Percentiles rank a stretch among this genome's conserved stretches.
phyloP scores from a whole-genome alignment of 2,329 filamentous ascomycete genomes.

The Keithomyces neogunnii region DNA sequence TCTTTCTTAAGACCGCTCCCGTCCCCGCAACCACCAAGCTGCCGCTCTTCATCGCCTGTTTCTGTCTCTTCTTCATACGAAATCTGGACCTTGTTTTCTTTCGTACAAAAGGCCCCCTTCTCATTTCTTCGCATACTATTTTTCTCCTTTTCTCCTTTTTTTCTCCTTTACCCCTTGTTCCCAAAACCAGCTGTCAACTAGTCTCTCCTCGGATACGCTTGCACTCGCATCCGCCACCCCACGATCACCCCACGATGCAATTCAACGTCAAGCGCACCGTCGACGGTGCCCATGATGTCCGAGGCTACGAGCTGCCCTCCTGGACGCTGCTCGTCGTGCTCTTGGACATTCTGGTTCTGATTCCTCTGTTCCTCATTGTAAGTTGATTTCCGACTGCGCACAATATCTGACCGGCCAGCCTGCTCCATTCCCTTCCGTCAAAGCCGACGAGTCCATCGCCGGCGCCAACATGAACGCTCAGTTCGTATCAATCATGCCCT shows the following conservation, averaged over 20 bases:
- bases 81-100: neutral
- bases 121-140: neutral
- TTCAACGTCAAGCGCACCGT: slow-evolving; percentile 25
- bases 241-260: slow-evolving; percentile 7
- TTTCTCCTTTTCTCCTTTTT: neutral
- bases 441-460: neutral
- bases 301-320: slow-evolving; percentile 22
- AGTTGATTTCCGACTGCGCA: slow-evolving; percentile 10
- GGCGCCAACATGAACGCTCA: neutral
- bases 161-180: no score
- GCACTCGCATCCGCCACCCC: neutral
- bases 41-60: neutral
- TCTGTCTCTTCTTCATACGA: neutral
- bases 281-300: slow-evolving; percentile 14
- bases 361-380: slow-evolving; percentile 37
- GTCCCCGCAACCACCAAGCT: neutral
- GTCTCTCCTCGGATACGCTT: no score
- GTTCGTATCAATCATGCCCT: neutral
- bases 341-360: slow-evolving; percentile 33
- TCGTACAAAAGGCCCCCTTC: neutral
- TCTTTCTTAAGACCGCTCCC: neutral
- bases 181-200: no score
- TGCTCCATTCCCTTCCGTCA: neutral
- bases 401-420: neutral
- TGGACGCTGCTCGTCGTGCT: slow-evolving; percentile 32